Evolutionary conservation across 2,329 filamentous ascomycete species (phyloP).

Genomic region (Geosmithia flava): DNA sequence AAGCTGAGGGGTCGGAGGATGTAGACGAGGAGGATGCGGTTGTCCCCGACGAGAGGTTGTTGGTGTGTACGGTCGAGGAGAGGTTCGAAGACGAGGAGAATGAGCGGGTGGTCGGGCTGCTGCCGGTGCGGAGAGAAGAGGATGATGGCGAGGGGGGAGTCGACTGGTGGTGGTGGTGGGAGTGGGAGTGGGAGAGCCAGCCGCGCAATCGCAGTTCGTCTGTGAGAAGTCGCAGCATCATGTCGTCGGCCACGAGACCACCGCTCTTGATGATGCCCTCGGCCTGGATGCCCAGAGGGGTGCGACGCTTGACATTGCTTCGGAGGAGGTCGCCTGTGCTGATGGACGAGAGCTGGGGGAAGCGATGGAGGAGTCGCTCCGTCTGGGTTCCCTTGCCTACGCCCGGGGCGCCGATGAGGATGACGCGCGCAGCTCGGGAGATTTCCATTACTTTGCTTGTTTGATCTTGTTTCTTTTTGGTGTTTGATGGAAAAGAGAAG

Average conservation of each 20-base stretch:
- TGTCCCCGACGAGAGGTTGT: neutral
- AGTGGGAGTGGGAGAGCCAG: conserved; percentile 46
- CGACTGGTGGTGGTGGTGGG: conserved; percentile 16
- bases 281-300: conserved; percentile 80
- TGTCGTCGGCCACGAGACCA: conserved; percentile 77
- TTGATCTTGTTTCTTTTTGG: neutral
- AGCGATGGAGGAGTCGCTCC: conserved; percentile 73
- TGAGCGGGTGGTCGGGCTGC: neutral
- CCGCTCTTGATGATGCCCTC: conserved; percentile 80
- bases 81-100: neutral
- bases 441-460: conserved; percentile 41
- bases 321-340: conserved; percentile 89
- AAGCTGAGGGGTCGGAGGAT: conserved; percentile 63
- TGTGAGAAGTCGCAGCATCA: conserved; percentile 87
- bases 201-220: conserved; percentile 76
- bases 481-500: neutral
- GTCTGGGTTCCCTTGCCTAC: conserved; percentile 96
- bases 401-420: conserved; percentile 89
- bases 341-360: conserved; percentile 80
- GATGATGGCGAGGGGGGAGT: neutral
- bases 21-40: conserved; percentile 17
- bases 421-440: conserved; percentile 75
- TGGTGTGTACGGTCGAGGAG: neutral
- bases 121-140: conserved; percentile 6
- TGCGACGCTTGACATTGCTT: conserved; percentile 82